Evolutionary conservation across 1,139 yeast genomes (phyloP), one percentile per base, ranked within the genome.

Genomic region (Lodderomyces pseudojiufengensis): DNA sequence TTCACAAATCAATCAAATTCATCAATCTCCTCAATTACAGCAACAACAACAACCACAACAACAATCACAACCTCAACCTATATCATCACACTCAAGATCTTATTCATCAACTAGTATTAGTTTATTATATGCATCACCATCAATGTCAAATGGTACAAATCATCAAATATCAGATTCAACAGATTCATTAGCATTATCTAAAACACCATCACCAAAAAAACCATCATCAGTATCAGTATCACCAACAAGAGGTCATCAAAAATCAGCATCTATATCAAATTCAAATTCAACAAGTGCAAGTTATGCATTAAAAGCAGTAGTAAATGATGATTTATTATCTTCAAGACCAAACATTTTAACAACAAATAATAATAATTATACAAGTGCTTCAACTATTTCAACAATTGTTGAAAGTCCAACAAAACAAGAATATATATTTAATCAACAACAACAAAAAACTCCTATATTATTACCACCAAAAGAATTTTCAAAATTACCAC

Each of bases 251-350:
- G 65, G 65, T 13, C 69, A 64, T 42, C 41, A 61, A 30, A 63
- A 61, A 44, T 50, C 70, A n/a, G 59, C 67, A 6, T 61, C 70
- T 4, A 47, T 61, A 35, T 55, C 66, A 9, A 50, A 48, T 32
- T 38, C 58, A 14, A 60, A 59, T 43, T 61, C 76, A 3, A n/a
- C n/a, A 18, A 65, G 84, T 7, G 86, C 86, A 8, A 76, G 84
- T 31, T 54, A 68, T 41, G 87, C 82, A 9, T 62, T 81, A 44
- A 84, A 80, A 51, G 86, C 87, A 0, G 81, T 80, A 33, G 85
- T 78, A 11, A 54, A 55, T 35, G 74, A 71, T 33, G 53, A 57
- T 13, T 18, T 11, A 10, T 18, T 13, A 24, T 28, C 29, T 9
- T 31, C 36, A 24, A 32, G 33, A 32, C 22, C 29, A 21, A 25